Evolutionary conservation across 225 moss, liverwort and hornwort species (phyloP).

Genomic region (Asterella californica): DNA sequence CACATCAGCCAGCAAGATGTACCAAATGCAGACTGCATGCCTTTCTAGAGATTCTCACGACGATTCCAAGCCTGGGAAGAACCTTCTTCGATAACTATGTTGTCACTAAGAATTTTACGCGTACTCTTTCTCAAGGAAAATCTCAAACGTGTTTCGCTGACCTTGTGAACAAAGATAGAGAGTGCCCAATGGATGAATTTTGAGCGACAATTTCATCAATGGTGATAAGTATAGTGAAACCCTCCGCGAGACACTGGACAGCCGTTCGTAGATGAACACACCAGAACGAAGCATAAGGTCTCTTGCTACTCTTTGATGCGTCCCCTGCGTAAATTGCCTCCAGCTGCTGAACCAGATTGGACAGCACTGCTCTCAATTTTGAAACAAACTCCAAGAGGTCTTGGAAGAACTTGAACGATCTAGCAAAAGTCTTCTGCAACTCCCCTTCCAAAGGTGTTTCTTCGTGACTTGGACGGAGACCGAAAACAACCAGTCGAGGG

Average conservation of each 20-base stretch:
- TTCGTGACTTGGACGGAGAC: constrained; percentile 58
- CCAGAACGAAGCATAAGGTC: constrained; percentile 51
- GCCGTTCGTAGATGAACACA: constrained; percentile 68
- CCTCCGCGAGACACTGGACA: constrained; percentile 67
- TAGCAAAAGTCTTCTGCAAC: constrained; percentile 76
- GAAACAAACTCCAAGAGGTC: constrained; percentile 62
- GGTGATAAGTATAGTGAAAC: constrained; percentile 64
- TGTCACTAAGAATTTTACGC: neutral
- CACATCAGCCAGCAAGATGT: too few relatives aligned
- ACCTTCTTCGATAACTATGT: neutral
- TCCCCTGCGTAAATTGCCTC: constrained; percentile 75
- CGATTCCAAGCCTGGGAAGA: neutral
- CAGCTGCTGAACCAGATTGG: constrained; percentile 74
- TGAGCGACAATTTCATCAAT: constrained; percentile 86
- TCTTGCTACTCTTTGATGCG: constrained; percentile 34
- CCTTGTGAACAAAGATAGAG: constrained; percentile 89
- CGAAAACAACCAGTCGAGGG: constrained; percentile 79
- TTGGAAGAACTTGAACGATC: constrained; percentile 64
- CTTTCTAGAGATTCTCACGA: neutral
- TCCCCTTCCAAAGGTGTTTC: constrained; percentile 75
- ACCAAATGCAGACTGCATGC: neutral
- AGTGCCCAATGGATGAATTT: constrained; percentile 73
- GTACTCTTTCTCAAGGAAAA: neutral
- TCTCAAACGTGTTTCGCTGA: constrained; percentile 5
- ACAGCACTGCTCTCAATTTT: constrained; percentile 58